Conservation (phyloP, 2,329 filamentous ascomycete genomes). For the Colletotrichum godetiae region DNA sequence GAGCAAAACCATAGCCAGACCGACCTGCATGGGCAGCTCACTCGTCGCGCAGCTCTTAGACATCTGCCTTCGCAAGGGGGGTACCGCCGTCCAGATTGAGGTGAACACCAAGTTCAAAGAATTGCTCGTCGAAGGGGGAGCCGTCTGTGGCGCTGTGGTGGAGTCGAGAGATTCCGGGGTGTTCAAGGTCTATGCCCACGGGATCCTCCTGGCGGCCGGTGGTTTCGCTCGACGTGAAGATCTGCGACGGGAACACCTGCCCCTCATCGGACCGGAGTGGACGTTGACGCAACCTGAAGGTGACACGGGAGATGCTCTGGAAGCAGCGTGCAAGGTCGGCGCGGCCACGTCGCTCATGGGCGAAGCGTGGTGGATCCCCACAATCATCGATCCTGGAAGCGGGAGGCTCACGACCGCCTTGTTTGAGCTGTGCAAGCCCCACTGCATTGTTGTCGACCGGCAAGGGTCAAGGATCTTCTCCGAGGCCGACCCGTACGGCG, state of each 20-base stretch:
- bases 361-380: slow-evolving; percentile 47
- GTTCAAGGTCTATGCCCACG: slow-evolving; percentile 39
- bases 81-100: neutral
- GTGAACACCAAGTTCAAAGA: neutral
- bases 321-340: slow-evolving; percentile 18
- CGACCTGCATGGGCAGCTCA: neutral
- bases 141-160: neutral
- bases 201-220: slow-evolving; percentile 47
- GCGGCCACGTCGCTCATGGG: slow-evolving; percentile 45
- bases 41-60: neutral
- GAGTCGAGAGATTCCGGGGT: slow-evolving; percentile 36
- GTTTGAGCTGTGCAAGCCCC: slow-evolving; percentile 44
- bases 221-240: slow-evolving; percentile 46
- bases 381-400: slow-evolving; percentile 42
- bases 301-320: slow-evolving; percentile 44
- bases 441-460: slow-evolving; percentile 48
- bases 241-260: slow-evolving; percentile 42
- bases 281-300: slow-evolving; percentile 37
- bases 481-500: slow-evolving; percentile 46
- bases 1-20: neutral
- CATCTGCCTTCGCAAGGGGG: neutral
- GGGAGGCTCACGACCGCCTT: slow-evolving; percentile 38
- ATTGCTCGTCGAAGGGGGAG: neutral
- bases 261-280: slow-evolving; percentile 40
- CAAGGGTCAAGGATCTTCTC: slow-evolving; percentile 47